Evolutionary conservation across 2,329 filamentous ascomycete genomes (phyloP).

Genomic region (Stemphylium vesicarium): DNA sequence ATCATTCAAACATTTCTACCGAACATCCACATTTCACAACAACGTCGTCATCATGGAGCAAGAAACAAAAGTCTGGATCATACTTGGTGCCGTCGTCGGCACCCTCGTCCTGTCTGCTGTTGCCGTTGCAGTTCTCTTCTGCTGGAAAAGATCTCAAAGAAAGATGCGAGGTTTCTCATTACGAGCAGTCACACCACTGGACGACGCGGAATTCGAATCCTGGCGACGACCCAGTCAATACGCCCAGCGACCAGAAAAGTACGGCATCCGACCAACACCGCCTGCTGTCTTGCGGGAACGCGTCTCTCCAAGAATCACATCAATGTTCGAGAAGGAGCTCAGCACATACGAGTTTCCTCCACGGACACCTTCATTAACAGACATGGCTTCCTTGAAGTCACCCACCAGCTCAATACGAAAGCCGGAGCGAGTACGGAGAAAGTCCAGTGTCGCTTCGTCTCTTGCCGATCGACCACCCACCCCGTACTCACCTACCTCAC

Average conservation of each 20-base stretch:
- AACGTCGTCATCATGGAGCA: conserved; percentile 33
- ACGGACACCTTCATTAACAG: conserved; percentile 37
- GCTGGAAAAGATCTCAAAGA: conserved; percentile 43
- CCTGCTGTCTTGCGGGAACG: conserved; percentile 36
- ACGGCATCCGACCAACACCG: conserved; percentile 39
- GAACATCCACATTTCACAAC: neutral
- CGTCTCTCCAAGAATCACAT: conserved; percentile 33
- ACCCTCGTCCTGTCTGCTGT: conserved; percentile 38
- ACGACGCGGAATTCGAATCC: conserved; percentile 51
- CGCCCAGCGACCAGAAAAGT: conserved; percentile 44
- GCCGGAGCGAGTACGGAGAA: conserved; percentile 42
- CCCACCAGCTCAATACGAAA: conserved; percentile 39
- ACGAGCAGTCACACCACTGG: conserved; percentile 48
- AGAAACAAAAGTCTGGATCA: conserved; percentile 46
- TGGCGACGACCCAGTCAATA: conserved; percentile 50
- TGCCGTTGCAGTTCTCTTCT: conserved; percentile 39
- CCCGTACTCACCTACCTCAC: conserved; percentile 47
- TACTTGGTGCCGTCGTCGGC: conserved; percentile 44
- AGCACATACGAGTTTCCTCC: conserved; percentile 34
- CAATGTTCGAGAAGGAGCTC: conserved; percentile 46
- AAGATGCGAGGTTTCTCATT: conserved; percentile 44
- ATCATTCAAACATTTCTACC: neutral
- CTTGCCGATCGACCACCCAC: conserved; percentile 48
- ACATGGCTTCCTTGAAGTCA: conserved; percentile 27
- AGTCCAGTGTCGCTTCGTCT: conserved; percentile 44